These are phyloP conservation scores for Aspergillus asperescens DNA, from an alignment of 495 filamentous ascomycete genomes.

Conservation along the genomic window DNA sequence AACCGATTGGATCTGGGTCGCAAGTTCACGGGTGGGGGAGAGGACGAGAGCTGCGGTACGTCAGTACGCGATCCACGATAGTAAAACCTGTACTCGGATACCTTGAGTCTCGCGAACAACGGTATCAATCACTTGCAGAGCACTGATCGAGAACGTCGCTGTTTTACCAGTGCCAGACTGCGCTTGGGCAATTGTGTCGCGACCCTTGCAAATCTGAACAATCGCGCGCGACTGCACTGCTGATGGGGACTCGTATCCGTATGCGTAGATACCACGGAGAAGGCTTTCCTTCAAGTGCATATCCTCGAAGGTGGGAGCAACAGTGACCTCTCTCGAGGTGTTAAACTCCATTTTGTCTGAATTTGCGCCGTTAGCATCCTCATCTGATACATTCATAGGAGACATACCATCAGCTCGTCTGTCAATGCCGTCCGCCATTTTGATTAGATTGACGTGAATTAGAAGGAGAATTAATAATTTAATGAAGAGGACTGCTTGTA, in stretches of 20 bases:
- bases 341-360: constrained; percentile 92
- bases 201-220: constrained; percentile 97
- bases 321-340: constrained; percentile 94
- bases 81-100: constrained; percentile 22
- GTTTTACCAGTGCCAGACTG: constrained; percentile 99
- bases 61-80: constrained; percentile 8
- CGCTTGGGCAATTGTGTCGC: constrained; percentile 98
- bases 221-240: constrained; percentile 97
- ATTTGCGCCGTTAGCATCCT: constrained; percentile 27
- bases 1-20: constrained; percentile 96
- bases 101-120: constrained; percentile 79
- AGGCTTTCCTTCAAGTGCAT: constrained; percentile 95
- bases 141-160: constrained; percentile 96
- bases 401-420: constrained; percentile 73
- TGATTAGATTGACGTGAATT: constrained; percentile 16
- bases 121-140: constrained; percentile 89
- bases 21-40: constrained; percentile 96
- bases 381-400: not conserved
- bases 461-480: not conserved
- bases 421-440: constrained; percentile 93
- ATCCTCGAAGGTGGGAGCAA: constrained; percentile 66
- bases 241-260: constrained; percentile 95
- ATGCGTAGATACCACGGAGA: constrained; percentile 95
- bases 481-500: not conserved
- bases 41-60: constrained; percentile 71